phyloP scores from a whole-genome alignment of 106 monocot species.

The Dendrobium huoshanense region DNA sequence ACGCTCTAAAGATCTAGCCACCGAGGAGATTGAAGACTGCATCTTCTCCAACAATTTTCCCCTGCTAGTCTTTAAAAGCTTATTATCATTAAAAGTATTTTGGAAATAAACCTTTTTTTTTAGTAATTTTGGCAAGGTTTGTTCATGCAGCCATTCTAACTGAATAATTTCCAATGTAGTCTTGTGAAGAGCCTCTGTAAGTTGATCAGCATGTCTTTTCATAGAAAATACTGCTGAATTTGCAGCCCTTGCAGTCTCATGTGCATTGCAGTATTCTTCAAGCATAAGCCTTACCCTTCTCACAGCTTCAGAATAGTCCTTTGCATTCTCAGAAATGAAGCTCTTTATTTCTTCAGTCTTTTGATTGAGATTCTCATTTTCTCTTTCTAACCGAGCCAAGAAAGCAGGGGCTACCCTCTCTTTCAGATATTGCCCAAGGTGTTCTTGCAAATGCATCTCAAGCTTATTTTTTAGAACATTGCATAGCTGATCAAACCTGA shows the following conservation, averaged over 20 bases:
- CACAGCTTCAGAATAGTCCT: slow-evolving; percentile 34
- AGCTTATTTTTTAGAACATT: slow-evolving; percentile 63
- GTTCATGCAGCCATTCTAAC: slow-evolving; percentile 83
- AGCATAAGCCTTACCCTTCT: slow-evolving; percentile 63
- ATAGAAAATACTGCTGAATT: slow-evolving; percentile 60
- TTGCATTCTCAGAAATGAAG: slow-evolving; percentile 31
- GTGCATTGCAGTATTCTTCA: slow-evolving; percentile 86
- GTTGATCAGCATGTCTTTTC: slow-evolving; percentile 61
- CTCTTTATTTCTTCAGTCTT: slow-evolving; percentile 29
- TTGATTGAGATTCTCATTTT: slow-evolving; percentile 37
- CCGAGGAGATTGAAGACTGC: slow-evolving; percentile 56
- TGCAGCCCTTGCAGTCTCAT: slow-evolving; percentile 77
- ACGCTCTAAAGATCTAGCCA: slow-evolving; percentile 54
- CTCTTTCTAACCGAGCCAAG: slow-evolving; percentile 46
- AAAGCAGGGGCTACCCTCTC: slow-evolving; percentile 63
- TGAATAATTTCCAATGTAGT: slow-evolving; percentile 67
- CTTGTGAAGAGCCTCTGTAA: slow-evolving; percentile 56
- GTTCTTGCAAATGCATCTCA: slow-evolving; percentile 48
- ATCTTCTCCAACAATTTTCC: slow-evolving; percentile 64
- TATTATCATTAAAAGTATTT: slow-evolving; percentile 44
- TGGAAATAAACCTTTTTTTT: slow-evolving; percentile 43
- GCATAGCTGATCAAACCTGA: slow-evolving; percentile 65
- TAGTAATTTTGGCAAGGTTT: slow-evolving; percentile 34
- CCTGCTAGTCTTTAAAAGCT: slow-evolving; percentile 58
- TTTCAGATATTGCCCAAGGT: slow-evolving; percentile 52